Percentiles rank a stretch among this genome's conserved stretches.
Conservation (phyloP, 2,329 filamentous ascomycete species). For the Xylaria polymorpha region DNA sequence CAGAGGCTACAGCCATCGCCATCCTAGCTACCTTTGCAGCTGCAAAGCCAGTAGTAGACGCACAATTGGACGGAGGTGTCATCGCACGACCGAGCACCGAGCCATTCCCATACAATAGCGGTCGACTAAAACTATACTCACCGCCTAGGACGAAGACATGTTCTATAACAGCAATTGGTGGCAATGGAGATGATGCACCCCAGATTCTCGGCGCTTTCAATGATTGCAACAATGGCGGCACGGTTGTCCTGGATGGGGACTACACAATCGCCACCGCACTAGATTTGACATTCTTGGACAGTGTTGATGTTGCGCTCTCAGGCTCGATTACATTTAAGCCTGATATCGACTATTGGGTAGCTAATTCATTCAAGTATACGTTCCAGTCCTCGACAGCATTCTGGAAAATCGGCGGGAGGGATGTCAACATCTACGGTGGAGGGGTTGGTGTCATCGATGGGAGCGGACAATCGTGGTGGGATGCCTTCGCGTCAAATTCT, state of each 20-base stretch:
- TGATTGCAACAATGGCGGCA: constrained; percentile 71
- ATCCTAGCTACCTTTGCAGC: constrained; percentile 21
- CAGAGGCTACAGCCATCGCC: constrained; percentile 15
- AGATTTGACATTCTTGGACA: constrained; percentile 71
- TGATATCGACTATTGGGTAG: constrained; percentile 76
- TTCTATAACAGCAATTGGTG: constrained; percentile 29
- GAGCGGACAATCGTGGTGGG: constrained; percentile 73
- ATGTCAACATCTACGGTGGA: constrained; percentile 74
- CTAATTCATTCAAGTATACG: constrained; percentile 69
- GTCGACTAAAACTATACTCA: constrained; percentile 32
- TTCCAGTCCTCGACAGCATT: constrained; percentile 73
- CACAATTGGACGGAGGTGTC: constrained; percentile 15
- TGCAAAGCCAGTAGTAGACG: constrained; percentile 14
- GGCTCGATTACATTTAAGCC: constrained; percentile 70
- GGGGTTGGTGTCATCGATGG: constrained; percentile 62
- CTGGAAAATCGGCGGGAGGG: constrained; percentile 59
- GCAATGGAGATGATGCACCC: constrained; percentile 43
- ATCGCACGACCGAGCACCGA: constrained; percentile 35
- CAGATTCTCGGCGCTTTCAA: constrained; percentile 64
- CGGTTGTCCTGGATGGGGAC: constrained; percentile 67
- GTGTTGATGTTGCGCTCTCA: constrained; percentile 69
- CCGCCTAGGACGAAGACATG: constrained; percentile 32
- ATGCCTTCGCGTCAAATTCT: constrained; percentile 62
- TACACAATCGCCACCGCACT: constrained; percentile 74
- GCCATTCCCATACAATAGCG: constrained; percentile 38